Base-by-base conservation (phyloP, 148 eudicot genomes). In the Fallopia convolvulus region DNA sequence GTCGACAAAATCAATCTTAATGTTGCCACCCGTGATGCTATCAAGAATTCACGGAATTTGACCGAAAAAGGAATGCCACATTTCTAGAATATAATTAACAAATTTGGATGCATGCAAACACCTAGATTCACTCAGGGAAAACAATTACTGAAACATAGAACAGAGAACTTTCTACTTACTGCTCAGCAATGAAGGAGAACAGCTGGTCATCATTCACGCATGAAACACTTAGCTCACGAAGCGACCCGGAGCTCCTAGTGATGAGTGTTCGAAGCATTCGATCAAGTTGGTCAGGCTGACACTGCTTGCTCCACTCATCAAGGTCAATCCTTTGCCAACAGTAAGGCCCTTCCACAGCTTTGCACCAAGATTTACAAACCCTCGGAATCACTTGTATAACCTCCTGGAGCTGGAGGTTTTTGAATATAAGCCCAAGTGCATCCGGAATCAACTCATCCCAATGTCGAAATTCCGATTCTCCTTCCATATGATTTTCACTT, bases 271-370 rank as follows among this genome's bases (percentile, higher is more conserved):
- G 89, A 63, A 89, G 83, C 96, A 91, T 85, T 2, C 84, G 88
- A 36, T 88, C 89, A 0, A 89, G 71, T 30, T 79, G 77, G 2
- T 88, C 84, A 3, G 87, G 79, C 46, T 79, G 80, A 49, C 83
- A 81, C 47, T 75, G 71, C 60, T 79, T 75, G 66, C 91, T 87
- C 90, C 92, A 89, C 3, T 91, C 85, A 78, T 85, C 91, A 81
- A 91, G 84, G 81, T 91, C 90, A 10, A 91, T 87, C 70, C 81
- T 88, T 83, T 87, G 96, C 96, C 96, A 91, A 78, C 91, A 91
- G 79, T 89, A 91, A 77, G 92, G 92, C n/a, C 90, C 96, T 40
- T 63, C 84, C 20, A 85, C 90, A 40, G 85, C 91, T 84, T 80
- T 88, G 65, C 78, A 75, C 96, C 96, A 91, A 15, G 96, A 81